Percentiles rank a stretch among this genome's conserved stretches.
Evolutionary conservation across 306 rosid genomes (phyloP).

Genomic region (Astragalus membranaceus): DNA sequence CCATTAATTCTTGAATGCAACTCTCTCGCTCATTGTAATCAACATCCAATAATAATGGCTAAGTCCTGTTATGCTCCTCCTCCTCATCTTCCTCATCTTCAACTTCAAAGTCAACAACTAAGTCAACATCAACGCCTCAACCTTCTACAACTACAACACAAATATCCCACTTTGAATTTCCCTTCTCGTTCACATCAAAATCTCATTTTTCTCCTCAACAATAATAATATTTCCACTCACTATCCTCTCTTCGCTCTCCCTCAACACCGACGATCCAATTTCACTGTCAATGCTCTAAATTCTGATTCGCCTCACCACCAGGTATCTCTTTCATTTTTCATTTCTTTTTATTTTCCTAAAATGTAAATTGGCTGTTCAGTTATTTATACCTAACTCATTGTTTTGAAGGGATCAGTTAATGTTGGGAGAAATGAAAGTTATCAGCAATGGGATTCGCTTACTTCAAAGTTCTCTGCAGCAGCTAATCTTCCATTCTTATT

Average conservation of each 20-base stretch:
- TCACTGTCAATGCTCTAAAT: slow-evolving; percentile 32
- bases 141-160: background rate
- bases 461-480: slow-evolving; percentile 78
- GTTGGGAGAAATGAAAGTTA: slow-evolving; percentile 31
- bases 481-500: slow-evolving; percentile 75
- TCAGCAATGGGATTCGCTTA: slow-evolving; percentile 70
- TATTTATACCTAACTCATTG: background rate
- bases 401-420: slow-evolving; percentile 47
- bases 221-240: background rate
- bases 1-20: background rate
- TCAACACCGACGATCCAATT: slow-evolving; percentile 17
- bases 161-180: background rate
- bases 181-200: background rate
- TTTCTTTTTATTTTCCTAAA: too few species aligned
- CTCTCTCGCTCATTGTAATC: background rate
- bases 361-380: too few species aligned
- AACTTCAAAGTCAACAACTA: background rate
- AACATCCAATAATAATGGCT: slow-evolving; percentile 19
- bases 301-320: slow-evolving; percentile 45
- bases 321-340: slow-evolving; percentile 29
- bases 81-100: slow-evolving; percentile 6
- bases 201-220: slow-evolving; percentile 2
- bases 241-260: slow-evolving; percentile 10
- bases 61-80: background rate
- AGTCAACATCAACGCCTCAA: background rate